These are phyloP conservation scores for Coprinopsis marcescibilis DNA, from an alignment of 768 basidiomycete genomes.

Conservation along the genomic window DNA sequence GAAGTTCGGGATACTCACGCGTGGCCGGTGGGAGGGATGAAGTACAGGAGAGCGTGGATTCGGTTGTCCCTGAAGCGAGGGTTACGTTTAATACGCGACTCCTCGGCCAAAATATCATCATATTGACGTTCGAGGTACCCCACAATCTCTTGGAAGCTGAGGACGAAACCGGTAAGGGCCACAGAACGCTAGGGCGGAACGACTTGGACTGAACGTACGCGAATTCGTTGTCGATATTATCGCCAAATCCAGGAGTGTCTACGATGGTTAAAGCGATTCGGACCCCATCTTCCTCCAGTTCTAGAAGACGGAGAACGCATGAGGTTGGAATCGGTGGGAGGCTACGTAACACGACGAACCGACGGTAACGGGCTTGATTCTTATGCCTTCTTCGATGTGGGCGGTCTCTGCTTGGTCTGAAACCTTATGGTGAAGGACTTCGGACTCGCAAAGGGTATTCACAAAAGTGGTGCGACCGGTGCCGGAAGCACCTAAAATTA, in stretches of 20 bases:
- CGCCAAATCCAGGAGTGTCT: conserved; percentile 98
- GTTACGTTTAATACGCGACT: conserved; percentile 99
- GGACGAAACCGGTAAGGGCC: conserved; percentile 3
- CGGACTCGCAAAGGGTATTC: conserved; percentile 97
- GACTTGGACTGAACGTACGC: conserved; percentile 53
- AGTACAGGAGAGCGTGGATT: conserved; percentile 94
- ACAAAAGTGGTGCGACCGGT: conserved; percentile 98
- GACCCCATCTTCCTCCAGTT: conserved; percentile 97
- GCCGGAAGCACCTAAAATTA: conserved; percentile 80
- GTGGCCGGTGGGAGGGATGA: conserved; percentile 98
- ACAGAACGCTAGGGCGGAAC: no score
- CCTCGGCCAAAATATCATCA: conserved; percentile 97
- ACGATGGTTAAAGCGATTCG: conserved; percentile 97
- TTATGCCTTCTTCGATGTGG: conserved; percentile 90
- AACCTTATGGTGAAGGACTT: conserved; percentile 84
- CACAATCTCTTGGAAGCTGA: conserved; percentile 94
- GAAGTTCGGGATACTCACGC: conserved; percentile 50
- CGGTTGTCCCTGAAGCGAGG: conserved; percentile 98
- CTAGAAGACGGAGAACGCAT: conserved; percentile 33
- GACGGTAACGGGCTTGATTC: conserved; percentile 91
- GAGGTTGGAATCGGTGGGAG: conserved; percentile 3
- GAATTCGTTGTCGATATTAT: conserved; percentile 98
- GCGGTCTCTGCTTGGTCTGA: conserved; percentile 82
- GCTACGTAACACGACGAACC: conserved; percentile 44
- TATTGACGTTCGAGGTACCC: conserved; percentile 98